phyloP scores from a whole-genome alignment of 1,284 basidiomycete species.

The Cutaneotrichosporon dermatis region DNA sequence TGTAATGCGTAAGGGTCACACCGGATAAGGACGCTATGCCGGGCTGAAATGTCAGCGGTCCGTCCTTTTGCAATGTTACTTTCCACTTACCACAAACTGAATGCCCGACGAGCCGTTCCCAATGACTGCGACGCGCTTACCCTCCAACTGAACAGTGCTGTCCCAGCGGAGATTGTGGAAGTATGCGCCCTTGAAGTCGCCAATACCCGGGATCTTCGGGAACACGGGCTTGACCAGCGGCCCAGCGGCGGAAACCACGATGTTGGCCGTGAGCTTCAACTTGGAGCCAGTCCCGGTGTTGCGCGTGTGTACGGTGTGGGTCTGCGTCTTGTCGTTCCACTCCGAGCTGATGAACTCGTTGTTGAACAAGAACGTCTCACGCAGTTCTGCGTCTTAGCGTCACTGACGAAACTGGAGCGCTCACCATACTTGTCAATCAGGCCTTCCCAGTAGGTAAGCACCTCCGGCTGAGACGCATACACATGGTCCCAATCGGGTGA shows the following conservation, averaged over 20 bases:
- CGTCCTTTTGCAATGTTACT: neutral
- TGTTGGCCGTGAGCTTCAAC: constrained; percentile 14
- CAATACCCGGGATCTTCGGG: constrained; percentile 36
- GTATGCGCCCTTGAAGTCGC: constrained; percentile 37
- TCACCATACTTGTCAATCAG: constrained; percentile 17
- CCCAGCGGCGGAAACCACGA: constrained; percentile 32
- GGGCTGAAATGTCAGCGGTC: constrained; percentile 9
- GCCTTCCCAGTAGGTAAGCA: constrained; percentile 25
- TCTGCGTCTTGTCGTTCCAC: constrained; percentile 19
- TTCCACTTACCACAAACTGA: constrained; percentile 8
- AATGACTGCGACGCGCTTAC: constrained; percentile 7
- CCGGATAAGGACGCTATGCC: constrained; percentile 7
- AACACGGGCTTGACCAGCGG: constrained; percentile 31
- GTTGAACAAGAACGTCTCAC: constrained; percentile 18
- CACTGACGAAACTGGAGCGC: neutral
- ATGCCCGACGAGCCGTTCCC: constrained; percentile 11
- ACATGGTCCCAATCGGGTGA: constrained; percentile 14
- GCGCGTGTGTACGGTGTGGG: constrained; percentile 21
- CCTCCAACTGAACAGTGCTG: constrained; percentile 10
- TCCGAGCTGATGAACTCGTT: constrained; percentile 19
- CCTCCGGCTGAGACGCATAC: constrained; percentile 21
- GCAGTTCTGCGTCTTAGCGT: constrained; percentile 6
- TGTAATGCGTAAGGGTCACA: constrained; percentile 10
- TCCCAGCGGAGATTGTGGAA: constrained; percentile 45
- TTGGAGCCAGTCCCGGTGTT: neutral